phyloP scores from a whole-genome alignment of 2,329 filamentous ascomycete genomes.

The Colletotrichum agaves region DNA sequence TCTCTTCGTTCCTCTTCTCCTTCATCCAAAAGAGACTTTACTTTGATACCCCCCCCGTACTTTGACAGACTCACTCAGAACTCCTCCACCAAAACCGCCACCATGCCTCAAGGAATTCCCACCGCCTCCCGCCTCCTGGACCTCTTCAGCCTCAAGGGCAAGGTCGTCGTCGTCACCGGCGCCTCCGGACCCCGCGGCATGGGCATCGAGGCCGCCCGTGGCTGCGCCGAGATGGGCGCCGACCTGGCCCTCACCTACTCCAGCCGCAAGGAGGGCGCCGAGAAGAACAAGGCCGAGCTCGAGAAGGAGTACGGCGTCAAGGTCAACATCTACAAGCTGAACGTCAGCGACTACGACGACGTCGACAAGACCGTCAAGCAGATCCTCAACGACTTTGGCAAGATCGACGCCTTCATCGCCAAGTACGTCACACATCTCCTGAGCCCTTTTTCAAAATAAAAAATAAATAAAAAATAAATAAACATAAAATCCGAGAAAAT shows the following conservation, averaged over 20 bases:
- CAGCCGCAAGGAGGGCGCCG: constrained; percentile 74
- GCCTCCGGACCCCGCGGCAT: constrained; percentile 77
- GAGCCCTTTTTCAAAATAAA: too few species aligned
- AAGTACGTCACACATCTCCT: constrained; percentile 64
- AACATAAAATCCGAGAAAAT: too few species aligned
- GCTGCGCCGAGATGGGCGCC: constrained; percentile 76
- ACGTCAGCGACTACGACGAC: constrained; percentile 63
- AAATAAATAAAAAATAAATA: too few species aligned
- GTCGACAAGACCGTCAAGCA: constrained; percentile 67
- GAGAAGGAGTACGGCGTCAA: constrained; percentile 74
- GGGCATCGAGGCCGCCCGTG: constrained; percentile 76
- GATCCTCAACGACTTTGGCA: constrained; percentile 78
- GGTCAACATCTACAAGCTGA: constrained; percentile 69
- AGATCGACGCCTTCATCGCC: constrained; percentile 79
- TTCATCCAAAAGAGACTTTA: constrained; percentile 6
- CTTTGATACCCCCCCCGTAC: constrained; percentile 6
- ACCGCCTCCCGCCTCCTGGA: constrained; percentile 68
- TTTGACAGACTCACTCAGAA: background rate
- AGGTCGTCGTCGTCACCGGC: constrained; percentile 77
- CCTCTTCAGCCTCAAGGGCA: constrained; percentile 78
- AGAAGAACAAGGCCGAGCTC: constrained; percentile 74
- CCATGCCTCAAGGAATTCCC: constrained; percentile 53
- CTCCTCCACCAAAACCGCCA: background rate
- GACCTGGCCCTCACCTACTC: constrained; percentile 79
- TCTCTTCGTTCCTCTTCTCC: background rate